A percentile compares a stretch with the other conserved stretches of the same genome.
Evolutionary conservation across 495 filamentous ascomycete genomes (phyloP).

Genomic region (Lasiosphaeriaceae sp.): DNA sequence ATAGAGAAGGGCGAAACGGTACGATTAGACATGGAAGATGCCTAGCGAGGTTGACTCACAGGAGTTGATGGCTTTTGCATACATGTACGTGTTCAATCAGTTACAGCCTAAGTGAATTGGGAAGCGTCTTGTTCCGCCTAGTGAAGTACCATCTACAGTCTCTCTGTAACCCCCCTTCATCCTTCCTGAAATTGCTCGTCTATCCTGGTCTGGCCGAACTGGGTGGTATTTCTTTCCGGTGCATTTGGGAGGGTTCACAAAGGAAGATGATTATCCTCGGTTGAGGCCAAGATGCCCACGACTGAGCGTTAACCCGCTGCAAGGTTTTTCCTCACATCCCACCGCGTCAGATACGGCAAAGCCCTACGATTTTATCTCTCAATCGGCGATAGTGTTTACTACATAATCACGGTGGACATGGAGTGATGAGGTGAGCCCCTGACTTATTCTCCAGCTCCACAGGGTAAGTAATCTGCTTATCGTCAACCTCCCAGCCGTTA

Average conservation of each 20-base stretch:
- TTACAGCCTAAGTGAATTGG: neutral
- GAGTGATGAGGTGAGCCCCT: neutral
- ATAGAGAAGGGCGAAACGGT: constrained; percentile 11
- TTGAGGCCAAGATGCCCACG: neutral
- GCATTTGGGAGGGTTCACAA: neutral
- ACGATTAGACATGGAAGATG: constrained; percentile 7
- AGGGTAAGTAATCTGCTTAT: constrained; percentile 9
- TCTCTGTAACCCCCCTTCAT: neutral
- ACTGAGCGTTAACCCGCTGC: neutral
- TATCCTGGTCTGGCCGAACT: neutral
- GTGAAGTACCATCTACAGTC: neutral
- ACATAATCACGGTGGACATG: neutral
- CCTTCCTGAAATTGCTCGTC: neutral
- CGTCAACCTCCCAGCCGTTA: constrained; percentile 8
- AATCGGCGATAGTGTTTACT: neutral
- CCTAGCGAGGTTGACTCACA: neutral
- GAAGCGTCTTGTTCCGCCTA: neutral
- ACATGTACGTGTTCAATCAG: neutral
- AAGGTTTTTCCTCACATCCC: neutral
- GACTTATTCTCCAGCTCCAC: constrained; percentile 4
- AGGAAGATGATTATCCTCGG: neutral
- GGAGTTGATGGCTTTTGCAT: neutral
- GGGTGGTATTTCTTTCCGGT: neutral
- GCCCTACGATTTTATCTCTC: neutral
- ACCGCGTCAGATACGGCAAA: neutral